Percentiles rank a stretch among this genome's conserved stretches.
Evolutionary conservation across 805 yeast genomes (phyloP).

Genomic region (Metschnikowia lunata): DNA sequence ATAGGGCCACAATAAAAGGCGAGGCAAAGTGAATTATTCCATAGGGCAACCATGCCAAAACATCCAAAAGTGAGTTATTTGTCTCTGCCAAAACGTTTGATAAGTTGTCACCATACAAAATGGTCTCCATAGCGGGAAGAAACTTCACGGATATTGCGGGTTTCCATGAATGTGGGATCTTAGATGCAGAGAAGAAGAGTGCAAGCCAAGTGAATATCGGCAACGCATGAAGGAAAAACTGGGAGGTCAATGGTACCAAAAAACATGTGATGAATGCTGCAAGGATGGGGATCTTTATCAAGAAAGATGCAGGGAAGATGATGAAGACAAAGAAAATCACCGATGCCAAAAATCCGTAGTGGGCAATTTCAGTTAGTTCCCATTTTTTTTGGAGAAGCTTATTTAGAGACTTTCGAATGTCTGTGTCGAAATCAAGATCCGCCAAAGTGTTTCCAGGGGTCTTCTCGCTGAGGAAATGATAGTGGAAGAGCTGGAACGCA

Average conservation of each 20-base stretch:
- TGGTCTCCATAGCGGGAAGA: slow-evolving; percentile 87
- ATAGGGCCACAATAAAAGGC: slow-evolving; percentile 79
- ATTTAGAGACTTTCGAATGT: slow-evolving; percentile 38
- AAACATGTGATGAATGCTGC: slow-evolving; percentile 45
- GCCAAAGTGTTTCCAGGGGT: slow-evolving; percentile 46
- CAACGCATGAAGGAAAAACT: slow-evolving; percentile 76
- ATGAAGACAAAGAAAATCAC: slow-evolving; percentile 57
- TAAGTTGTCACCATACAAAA: slow-evolving; percentile 85
- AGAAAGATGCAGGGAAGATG: slow-evolving; percentile 51
- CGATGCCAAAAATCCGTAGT: slow-evolving; percentile 46
- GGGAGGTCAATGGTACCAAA: slow-evolving; percentile 70
- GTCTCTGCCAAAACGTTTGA: slow-evolving; percentile 77
- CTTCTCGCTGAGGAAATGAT: slow-evolving; percentile 52
- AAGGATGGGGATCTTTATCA: slow-evolving; percentile 38
- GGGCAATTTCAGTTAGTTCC: slow-evolving; percentile 45
- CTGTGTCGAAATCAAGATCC: slow-evolving; percentile 47
- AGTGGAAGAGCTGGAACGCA: slow-evolving; percentile 42
- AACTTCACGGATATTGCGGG: slow-evolving; percentile 89
- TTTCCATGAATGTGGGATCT: slow-evolving; percentile 67
- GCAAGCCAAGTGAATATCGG: slow-evolving; percentile 87
- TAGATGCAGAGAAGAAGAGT: slow-evolving; percentile 71
- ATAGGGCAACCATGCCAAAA: slow-evolving; percentile 94
- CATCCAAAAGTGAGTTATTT: slow-evolving; percentile 60
- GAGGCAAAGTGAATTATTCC: slow-evolving; percentile 87
- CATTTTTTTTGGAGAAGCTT: slow-evolving; percentile 42